Conservation (phyloP, 257 asterid genomes). For the Linderniella brevidens region DNA sequence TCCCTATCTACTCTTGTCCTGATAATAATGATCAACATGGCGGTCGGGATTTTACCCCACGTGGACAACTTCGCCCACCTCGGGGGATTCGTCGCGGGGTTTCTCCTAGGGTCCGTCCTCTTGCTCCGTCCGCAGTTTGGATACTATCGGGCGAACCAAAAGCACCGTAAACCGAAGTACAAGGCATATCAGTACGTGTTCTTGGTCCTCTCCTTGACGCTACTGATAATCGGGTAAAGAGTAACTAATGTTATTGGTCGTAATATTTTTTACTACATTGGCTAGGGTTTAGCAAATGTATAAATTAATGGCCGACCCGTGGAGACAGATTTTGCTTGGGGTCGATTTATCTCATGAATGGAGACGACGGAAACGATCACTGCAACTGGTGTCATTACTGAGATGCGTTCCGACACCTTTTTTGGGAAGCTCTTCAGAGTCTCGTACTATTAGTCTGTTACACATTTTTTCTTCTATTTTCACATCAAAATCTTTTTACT, state of each 20-base stretch:
- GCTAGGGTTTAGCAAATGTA: background rate
- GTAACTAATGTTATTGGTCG: background rate
- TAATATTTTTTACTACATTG: background rate
- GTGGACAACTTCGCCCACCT: conserved; percentile 94
- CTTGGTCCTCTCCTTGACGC: conserved; percentile 20
- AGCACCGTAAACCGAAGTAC: conserved; percentile 45
- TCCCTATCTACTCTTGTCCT: conserved; percentile 43
- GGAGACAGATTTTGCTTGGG: conserved; percentile 33
- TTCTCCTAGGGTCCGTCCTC: conserved; percentile 62
- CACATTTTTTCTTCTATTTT: no score
- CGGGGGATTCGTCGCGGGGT: conserved; percentile 80
- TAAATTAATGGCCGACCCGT: no score
- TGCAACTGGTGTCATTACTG: conserved; percentile 85
- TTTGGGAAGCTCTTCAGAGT: conserved; percentile 62
- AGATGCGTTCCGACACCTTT: conserved; percentile 81
- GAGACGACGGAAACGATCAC: conserved; percentile 65
- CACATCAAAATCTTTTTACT: no score
- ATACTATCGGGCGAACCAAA: conserved; percentile 24
- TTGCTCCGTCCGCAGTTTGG: conserved; percentile 78
- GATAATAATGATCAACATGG: conserved; percentile 57
- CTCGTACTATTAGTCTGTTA: no score
- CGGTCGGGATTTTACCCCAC: conserved; percentile 91
- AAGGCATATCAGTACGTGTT: conserved; percentile 43
- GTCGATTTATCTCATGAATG: conserved; percentile 25
- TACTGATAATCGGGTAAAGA: conserved; percentile 39